These are phyloP conservation scores for Obba rivulosa DNA, from an alignment of 768 basidiomycete species.

Conservation along the genomic window DNA sequence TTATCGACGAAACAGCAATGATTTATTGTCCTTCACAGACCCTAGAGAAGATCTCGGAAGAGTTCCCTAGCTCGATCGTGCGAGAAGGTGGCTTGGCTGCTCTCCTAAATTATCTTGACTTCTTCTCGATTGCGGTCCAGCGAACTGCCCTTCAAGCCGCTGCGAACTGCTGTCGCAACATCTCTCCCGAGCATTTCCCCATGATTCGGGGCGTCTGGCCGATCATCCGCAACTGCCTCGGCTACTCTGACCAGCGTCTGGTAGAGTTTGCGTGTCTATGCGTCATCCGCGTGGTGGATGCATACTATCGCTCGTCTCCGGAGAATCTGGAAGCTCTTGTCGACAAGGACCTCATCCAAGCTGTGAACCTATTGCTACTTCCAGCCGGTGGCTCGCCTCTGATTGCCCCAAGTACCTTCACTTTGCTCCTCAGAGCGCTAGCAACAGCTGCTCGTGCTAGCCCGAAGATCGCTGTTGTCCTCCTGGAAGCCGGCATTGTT, in stretches of 20 bases:
- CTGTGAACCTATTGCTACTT: conserved; percentile 79
- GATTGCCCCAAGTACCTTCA: conserved; percentile 84
- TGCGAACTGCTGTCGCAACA: conserved; percentile 92
- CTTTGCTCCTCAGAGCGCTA: conserved; percentile 78
- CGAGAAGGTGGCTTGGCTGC: conserved; percentile 93
- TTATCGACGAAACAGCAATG: conserved; percentile 8
- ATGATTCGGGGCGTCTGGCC: conserved; percentile 91
- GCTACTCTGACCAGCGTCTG: conserved; percentile 92
- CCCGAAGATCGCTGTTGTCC: conserved; percentile 76
- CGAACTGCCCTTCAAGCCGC: conserved; percentile 95
- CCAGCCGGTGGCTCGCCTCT: conserved; percentile 85
- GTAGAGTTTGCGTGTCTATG: conserved; percentile 96
- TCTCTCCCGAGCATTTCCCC: conserved; percentile 81
- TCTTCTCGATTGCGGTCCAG: conserved; percentile 97
- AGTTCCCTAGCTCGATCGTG: conserved; percentile 93
- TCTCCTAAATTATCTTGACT: conserved; percentile 92
- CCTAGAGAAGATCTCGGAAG: conserved; percentile 96
- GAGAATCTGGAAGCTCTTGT: conserved; percentile 86
- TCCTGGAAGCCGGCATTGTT: conserved; percentile 90
- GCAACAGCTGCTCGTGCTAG: conserved; percentile 86
- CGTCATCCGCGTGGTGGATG: conserved; percentile 90
- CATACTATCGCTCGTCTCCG: conserved; percentile 78
- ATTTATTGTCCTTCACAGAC: conserved; percentile 50
- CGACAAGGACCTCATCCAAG: conserved; percentile 71
- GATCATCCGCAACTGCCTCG: conserved; percentile 86